These are phyloP conservation scores for Luffa acutangula DNA, from an alignment of 306 rosid species.

Conservation along the genomic window DNA sequence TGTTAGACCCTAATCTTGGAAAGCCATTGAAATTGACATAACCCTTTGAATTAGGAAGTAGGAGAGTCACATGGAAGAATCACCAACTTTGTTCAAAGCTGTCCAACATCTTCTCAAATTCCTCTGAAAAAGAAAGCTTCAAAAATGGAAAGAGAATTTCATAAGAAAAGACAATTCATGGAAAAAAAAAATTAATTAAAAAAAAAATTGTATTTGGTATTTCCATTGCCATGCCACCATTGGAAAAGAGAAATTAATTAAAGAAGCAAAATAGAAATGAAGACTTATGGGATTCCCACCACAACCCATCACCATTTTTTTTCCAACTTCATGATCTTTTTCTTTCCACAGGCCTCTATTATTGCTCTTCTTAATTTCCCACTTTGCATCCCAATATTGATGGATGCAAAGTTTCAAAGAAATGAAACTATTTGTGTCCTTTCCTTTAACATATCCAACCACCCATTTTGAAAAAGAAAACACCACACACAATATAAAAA, in stretches of 20 bases:
- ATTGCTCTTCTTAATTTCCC: constrained; percentile 34
- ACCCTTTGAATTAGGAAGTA: background rate
- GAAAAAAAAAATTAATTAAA: background rate
- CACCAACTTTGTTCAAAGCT: constrained; percentile 42
- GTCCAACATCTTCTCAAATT: constrained; percentile 43
- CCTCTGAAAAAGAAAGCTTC: constrained; percentile 34
- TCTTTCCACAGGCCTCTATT: constrained; percentile 19
- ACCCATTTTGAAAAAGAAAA: background rate
- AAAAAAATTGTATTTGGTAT: constrained; percentile 11
- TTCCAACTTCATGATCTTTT: background rate
- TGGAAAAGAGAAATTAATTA: background rate
- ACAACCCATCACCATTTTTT: constrained; percentile 24
- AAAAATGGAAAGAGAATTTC: constrained; percentile 8
- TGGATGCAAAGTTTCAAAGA: background rate
- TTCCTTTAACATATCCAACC: background rate
- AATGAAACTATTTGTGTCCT: background rate
- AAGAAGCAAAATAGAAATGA: constrained; percentile 28
- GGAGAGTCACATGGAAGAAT: constrained; percentile 20
- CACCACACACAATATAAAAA: background rate
- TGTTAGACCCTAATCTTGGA: background rate
- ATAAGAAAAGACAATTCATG: constrained; percentile 13
- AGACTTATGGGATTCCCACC: constrained; percentile 48
- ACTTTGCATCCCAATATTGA: background rate
- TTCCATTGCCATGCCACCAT: constrained; percentile 17
- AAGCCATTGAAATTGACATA: background rate